Evolutionary conservation across 352 stramenopile genomes (phyloP).

Genomic region (Phytopythium chamaehyphon): DNA sequence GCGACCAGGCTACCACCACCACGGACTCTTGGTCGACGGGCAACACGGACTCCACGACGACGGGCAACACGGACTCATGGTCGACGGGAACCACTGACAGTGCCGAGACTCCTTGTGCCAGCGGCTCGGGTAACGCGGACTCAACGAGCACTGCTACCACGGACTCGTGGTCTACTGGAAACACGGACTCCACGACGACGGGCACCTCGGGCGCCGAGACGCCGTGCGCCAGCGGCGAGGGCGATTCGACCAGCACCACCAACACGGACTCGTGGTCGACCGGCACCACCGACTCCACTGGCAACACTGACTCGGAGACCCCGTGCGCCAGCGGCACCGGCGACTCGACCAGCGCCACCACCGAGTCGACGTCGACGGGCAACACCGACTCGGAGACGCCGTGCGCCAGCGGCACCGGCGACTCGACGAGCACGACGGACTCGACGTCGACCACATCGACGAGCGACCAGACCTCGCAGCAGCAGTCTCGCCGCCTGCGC

Average conservation of each 20-base stretch:
- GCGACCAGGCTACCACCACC: background rate
- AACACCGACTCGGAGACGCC: background rate
- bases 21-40: background rate
- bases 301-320: slow-evolving; percentile 1
- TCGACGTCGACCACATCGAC: slow-evolving; percentile 1
- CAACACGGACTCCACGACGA: slow-evolving; percentile 1
- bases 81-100: slow-evolving; percentile 1
- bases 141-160: background rate
- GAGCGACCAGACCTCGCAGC: background rate
- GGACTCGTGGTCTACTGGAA: too few relatives aligned
- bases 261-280: slow-evolving; percentile 5
- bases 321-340: background rate
- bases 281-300: background rate
- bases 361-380: background rate
- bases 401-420: background rate
- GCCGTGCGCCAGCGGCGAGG: slow-evolving; percentile 1
- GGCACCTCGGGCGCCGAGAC: background rate
- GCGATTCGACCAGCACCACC: background rate
- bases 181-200: background rate
- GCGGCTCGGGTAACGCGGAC: background rate
- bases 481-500: too few relatives aligned
- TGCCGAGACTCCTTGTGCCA: too few relatives aligned
- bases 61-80: background rate
- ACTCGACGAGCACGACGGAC: slow-evolving; percentile 1
- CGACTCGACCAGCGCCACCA: background rate